Evolutionary conservation across 139 green algal species (phyloP).

Genomic region (Chlamydomonas incerta): DNA sequence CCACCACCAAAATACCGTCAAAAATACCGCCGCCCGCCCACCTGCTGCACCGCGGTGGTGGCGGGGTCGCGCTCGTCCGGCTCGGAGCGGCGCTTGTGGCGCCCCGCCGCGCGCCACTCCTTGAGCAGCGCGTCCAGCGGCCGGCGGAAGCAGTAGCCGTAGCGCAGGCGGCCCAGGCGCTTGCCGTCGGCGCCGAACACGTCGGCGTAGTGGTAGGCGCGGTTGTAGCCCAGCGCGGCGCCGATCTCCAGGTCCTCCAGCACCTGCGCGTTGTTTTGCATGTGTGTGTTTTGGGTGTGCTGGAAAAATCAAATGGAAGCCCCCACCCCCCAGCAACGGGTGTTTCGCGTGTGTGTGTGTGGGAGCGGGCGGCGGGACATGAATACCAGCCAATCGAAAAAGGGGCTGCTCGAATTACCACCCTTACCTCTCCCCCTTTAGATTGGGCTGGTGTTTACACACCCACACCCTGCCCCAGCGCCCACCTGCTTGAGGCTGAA

Average conservation of each 20-base stretch:
- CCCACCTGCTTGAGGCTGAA: conserved; percentile 51
- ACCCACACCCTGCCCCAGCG: no score
- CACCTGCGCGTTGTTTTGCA: no score
- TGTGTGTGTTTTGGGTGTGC: no score
- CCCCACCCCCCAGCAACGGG: no score
- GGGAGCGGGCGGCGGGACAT: no score
- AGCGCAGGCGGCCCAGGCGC: conserved; percentile 62
- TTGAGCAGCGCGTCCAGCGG: conserved; percentile 58
- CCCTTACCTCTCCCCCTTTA: no score
- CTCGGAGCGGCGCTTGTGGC: conserved; percentile 45
- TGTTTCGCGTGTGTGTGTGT: no score
- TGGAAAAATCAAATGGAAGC: no score
- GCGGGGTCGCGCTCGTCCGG: conserved; percentile 53
- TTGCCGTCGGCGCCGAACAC: conserved; percentile 52
- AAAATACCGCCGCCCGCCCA: not conserved
- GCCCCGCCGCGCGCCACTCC: conserved; percentile 31
- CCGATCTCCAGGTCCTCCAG: conserved; percentile 62
- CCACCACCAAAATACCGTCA: not conserved
- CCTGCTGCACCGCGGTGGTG: conserved; percentile 44
- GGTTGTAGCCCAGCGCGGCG: conserved; percentile 57
- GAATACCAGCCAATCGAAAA: no score
- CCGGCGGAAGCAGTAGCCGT: conserved; percentile 58
- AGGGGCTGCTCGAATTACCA: no score
- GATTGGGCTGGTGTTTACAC: no score
- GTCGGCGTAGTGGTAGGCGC: conserved; percentile 63